These are phyloP conservation scores for Ogataea minuta DNA, from an alignment of 805 yeast species.

Conservation along the genomic window DNA sequence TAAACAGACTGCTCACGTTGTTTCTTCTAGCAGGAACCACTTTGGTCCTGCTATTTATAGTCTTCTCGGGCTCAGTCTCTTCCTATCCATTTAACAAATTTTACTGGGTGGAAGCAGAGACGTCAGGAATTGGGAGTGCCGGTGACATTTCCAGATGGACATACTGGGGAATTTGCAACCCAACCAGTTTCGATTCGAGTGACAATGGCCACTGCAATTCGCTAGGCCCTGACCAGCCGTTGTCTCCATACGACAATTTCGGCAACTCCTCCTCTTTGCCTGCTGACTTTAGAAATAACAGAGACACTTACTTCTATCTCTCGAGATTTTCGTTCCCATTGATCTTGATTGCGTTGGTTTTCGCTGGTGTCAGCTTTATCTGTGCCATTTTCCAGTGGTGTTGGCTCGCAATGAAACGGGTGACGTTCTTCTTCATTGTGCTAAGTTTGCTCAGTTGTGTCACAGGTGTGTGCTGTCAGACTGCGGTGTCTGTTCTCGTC, in stretches of 20 bases:
- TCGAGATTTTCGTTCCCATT: slow-evolving; percentile 67
- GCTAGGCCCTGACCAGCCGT: slow-evolving; percentile 65
- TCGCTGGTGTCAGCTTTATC: slow-evolving; percentile 61
- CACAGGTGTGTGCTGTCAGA: slow-evolving; percentile 67
- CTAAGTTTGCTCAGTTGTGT: slow-evolving; percentile 53
- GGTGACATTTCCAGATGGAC: slow-evolving; percentile 66
- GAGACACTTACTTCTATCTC: slow-evolving; percentile 60
- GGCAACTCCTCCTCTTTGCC: slow-evolving; percentile 54
- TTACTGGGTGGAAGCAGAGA: slow-evolving; percentile 72
- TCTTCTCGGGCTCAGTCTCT: slow-evolving; percentile 62
- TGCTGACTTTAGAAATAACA: slow-evolving; percentile 46
- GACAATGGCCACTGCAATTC: slow-evolving; percentile 36
- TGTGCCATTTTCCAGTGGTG: slow-evolving; percentile 54
- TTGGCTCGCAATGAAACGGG: slow-evolving; percentile 52
- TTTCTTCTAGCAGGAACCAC: slow-evolving; percentile 46
- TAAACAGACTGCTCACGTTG: slow-evolving; percentile 30
- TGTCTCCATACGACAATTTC: slow-evolving; percentile 75
- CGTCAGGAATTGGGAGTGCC: slow-evolving; percentile 49
- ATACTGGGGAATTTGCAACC: slow-evolving; percentile 73
- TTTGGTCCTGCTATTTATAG: slow-evolving; percentile 51
- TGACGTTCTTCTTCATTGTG: slow-evolving; percentile 49
- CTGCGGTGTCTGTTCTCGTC: slow-evolving; percentile 78
- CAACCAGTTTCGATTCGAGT: slow-evolving; percentile 25
- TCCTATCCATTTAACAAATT: slow-evolving; percentile 60
- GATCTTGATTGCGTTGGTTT: slow-evolving; percentile 56